Evolutionary conservation across 495 filamentous ascomycete genomes (phyloP), one percentile per base, ranked within the genome.

Genomic region (Penicillium desertorum): DNA sequence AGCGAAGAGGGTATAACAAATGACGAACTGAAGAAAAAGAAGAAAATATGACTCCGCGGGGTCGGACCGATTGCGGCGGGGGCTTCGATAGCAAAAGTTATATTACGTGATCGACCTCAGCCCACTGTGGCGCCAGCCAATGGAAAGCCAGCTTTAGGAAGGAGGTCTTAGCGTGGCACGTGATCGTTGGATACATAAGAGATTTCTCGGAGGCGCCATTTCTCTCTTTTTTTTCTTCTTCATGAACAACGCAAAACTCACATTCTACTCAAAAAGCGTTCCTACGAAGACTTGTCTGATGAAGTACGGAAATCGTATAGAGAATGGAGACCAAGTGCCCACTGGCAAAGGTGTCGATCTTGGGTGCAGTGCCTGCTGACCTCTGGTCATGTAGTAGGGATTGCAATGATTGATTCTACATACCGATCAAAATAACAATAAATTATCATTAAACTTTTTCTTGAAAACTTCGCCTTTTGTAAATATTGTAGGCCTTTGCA

Each of bases 331-430:
- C 51, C 62, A 74, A 76, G 66, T 71, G 63, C 60, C 46, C 41
- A 57, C 58, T 60, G 60, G 37, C 36, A 62, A 74, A 74, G 72
- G 74, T 69, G 75, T 78, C 71, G 80, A 81, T 86, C 84, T 85
- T 87, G 84, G 84, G 84, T 87, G 84, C 83, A 81, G 79, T 81
- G 76, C 75, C 79, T 78, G 66, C 65, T 65, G 62, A 67, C 70
- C 68, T 67, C 57, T 47, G 62, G 68, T 67, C 70, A 67, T 49
- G 71, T 86, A 80, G 79, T 66, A 76, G 79, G 79, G 80, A 81
- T 73, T 81, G 83, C 84, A 87, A 85, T 84, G 84, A 86, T 85
- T 80, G 80, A 79, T 74, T 79, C 76, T 76, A 87, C 83, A 87
- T 46, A 22, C 43, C 44, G 69, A 60, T 62, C 44, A 62, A 62